phyloP scores from a whole-genome alignment of 768 basidiomycete genomes.

The Agaricus sinodeliciosus region DNA sequence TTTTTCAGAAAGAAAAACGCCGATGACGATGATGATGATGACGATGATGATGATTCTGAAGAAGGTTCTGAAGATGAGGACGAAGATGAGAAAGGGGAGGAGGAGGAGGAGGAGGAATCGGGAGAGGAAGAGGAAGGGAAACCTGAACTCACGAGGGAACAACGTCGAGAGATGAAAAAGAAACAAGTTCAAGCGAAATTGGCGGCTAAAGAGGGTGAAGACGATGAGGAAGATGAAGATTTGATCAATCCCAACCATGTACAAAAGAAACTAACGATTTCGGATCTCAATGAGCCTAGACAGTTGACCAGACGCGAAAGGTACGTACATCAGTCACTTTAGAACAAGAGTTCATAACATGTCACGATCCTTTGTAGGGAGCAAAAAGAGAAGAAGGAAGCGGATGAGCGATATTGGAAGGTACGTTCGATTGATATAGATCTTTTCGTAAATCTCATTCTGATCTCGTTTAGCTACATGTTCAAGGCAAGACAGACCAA shows the following conservation, averaged over 20 bases:
- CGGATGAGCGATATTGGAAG: conserved; percentile 85
- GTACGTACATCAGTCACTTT: conserved; percentile 24
- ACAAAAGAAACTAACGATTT: conserved; percentile 66
- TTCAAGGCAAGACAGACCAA: conserved; percentile 82
- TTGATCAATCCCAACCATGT: conserved; percentile 77
- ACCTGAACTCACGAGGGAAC: conserved; percentile 60
- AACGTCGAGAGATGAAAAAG: conserved; percentile 81
- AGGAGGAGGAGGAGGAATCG: conserved; percentile 30
- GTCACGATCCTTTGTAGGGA: conserved; percentile 46
- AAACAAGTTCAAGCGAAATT: conserved; percentile 54
- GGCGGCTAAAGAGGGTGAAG: conserved; percentile 37
- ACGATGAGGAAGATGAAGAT: conserved; percentile 57
- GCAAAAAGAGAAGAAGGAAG: conserved; percentile 87
- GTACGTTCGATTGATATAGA: conserved; percentile 25
- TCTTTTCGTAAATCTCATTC: conserved; percentile 3
- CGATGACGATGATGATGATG: conserved; percentile 19
- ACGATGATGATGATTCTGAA: conserved; percentile 34
- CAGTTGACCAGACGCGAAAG: conserved; percentile 62
- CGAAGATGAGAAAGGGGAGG: conserved; percentile 25
- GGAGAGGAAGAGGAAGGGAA: conserved; percentile 31
- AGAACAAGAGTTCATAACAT: not conserved
- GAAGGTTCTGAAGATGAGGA: conserved; percentile 32
- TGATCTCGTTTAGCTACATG: conserved; percentile 45
- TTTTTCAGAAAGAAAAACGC: conserved; percentile 26
- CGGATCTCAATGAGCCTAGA: conserved; percentile 60